Evolutionary conservation across 306 rosid species (phyloP).

Genomic region (Cyclanthera cordifolia): DNA sequence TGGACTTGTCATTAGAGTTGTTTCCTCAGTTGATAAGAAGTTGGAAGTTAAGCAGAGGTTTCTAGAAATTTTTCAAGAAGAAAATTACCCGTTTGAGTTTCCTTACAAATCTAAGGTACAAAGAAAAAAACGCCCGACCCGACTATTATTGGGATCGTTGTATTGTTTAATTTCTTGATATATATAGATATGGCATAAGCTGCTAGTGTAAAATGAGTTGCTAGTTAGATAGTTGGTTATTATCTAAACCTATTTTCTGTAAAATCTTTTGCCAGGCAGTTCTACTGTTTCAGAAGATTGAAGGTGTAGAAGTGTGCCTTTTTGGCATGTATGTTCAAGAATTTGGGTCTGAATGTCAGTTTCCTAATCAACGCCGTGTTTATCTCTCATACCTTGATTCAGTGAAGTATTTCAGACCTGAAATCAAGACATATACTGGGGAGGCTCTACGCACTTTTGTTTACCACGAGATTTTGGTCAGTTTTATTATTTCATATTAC

Average conservation of each 20-base stretch:
- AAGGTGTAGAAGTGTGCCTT: slow-evolving; percentile 94
- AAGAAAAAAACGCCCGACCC: background rate
- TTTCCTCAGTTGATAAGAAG: slow-evolving; percentile 92
- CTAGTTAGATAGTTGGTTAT: background rate
- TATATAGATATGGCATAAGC: background rate
- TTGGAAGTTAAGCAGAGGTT: slow-evolving; percentile 91
- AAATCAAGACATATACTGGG: slow-evolving; percentile 72
- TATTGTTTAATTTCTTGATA: background rate
- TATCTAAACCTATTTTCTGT: background rate
- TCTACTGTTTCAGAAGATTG: slow-evolving; percentile 90
- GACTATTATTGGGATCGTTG: background rate
- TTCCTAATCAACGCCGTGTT: slow-evolving; percentile 94
- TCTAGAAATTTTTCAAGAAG: slow-evolving; percentile 90
- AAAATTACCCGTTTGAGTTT: slow-evolving; percentile 85
- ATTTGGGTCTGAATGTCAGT: slow-evolving; percentile 82
- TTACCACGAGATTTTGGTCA: slow-evolving; percentile 95
- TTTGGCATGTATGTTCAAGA: slow-evolving; percentile 99
- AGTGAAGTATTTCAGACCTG: slow-evolving; percentile 95
- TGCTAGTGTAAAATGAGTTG: background rate
- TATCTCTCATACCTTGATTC: slow-evolving; percentile 95
- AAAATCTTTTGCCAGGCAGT: slow-evolving; percentile 42
- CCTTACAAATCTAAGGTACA: slow-evolving; percentile 92
- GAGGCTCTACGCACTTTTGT: slow-evolving; percentile 95
- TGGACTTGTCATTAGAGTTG: slow-evolving; percentile 76
- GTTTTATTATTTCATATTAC: slow-evolving; percentile 8